A percentile compares a stretch with the other conserved stretches of the same genome.
Conservation (phyloP, 2,329 filamentous ascomycete species). For the Colletotrichum kahawae region DNA sequence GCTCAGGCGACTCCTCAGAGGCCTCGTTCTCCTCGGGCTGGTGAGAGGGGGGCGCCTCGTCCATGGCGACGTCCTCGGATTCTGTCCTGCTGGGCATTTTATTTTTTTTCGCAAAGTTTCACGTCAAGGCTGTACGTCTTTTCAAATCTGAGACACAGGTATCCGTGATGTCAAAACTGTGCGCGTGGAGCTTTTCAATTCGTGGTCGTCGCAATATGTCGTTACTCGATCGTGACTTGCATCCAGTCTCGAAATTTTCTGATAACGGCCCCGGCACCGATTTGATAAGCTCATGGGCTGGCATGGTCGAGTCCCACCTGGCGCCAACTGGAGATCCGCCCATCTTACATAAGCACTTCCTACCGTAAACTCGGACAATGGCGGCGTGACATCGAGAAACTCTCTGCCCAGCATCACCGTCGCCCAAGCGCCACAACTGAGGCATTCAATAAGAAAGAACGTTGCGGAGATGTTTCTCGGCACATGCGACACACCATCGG, state of each 20-base stretch:
- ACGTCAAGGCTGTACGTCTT: neutral
- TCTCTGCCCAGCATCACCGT: neutral
- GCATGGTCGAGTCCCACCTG: neutral
- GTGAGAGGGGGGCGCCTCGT: conserved; percentile 35
- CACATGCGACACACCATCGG: neutral
- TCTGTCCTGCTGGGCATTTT: conserved; percentile 47
- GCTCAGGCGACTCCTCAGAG: conserved; percentile 42
- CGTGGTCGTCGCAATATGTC: neutral
- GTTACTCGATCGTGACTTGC: neutral
- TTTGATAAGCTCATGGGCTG: conserved; percentile 6
- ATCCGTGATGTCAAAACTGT: neutral
- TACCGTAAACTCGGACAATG: neutral
- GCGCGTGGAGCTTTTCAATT: neutral
- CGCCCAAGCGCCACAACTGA: neutral
- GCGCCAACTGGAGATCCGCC: neutral
- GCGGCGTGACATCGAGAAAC: neutral
- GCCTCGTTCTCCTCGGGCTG: conserved; percentile 38
- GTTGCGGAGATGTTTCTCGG: neutral
- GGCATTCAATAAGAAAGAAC: neutral
- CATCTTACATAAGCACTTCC: neutral
- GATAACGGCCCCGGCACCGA: conserved; percentile 7
- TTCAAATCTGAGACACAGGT: neutral
- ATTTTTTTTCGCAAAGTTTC: neutral
- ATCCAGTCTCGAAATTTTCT: conserved; percentile 17
- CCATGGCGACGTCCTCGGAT: conserved; percentile 41